Evolutionary conservation across 2,329 filamentous ascomycete genomes (phyloP), one percentile per base, ranked within the genome.

Genomic region (Fusarium sp.): DNA sequence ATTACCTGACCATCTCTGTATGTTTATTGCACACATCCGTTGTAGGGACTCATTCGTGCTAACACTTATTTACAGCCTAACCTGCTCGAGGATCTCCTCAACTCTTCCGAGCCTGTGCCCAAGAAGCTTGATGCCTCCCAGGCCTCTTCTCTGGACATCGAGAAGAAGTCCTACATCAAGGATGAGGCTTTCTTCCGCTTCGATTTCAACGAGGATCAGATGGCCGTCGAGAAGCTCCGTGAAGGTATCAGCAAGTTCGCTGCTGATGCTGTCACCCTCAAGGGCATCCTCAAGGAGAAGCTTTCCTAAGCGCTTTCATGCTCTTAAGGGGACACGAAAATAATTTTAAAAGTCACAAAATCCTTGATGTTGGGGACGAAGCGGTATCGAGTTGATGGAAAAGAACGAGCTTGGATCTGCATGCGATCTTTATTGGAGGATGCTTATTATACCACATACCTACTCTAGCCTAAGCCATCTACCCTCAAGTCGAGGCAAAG

Each of bases 241-340:
- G 96, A 99, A 86, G 96, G 96, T 84, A 99, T 99, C 88, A 97
- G 93, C 88, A 98, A 98, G 87, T 99, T 99, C 79, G 95, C 96
- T 64, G 96, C 96, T 76, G 96, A 99, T 79, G 94, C 96, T 75
- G 85, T 94, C 74, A 97, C 94, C 65, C 91, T 99, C 77, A 98
- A 98, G 92, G 88, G 89, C 72, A 94, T 97, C 79, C 88, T 99
- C 79, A 91, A 91, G 88, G 83, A 90, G 84, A 98, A 98, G 93
- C 87, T 98, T 59, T 81, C 82, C 67, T 84, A 84, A 80, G 73
- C 67, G 37, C 44, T 49, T 40, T 16, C 16, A 32, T 18, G 9
- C 16, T 40, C n/a, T 37, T 59, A 59, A 67, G 61, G 56, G 46
- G 20, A 22, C 27, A 30, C 47, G 58, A 58, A 45, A 61, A 70